Evolutionary conservation across 2,329 filamentous ascomycete species (phyloP).

Genomic region (Microthyrium microscopicum): DNA sequence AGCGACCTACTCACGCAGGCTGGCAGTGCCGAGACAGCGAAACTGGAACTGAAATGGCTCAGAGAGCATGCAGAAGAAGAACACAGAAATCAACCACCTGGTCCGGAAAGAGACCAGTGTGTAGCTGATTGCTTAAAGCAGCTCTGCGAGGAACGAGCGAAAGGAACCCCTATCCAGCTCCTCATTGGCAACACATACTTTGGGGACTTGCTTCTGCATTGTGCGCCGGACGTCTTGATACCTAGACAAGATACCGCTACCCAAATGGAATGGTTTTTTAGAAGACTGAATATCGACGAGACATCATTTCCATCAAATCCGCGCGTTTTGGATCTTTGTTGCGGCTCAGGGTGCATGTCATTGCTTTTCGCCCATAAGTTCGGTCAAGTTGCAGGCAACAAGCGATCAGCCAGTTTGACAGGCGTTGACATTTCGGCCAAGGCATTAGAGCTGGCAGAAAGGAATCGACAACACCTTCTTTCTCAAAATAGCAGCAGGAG

Average conservation of each 20-base stretch:
- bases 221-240: slow-evolving; percentile 64
- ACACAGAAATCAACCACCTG: slow-evolving; percentile 5
- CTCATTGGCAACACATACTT: slow-evolving; percentile 80
- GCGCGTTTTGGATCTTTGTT: slow-evolving; percentile 69
- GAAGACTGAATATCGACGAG: slow-evolving; percentile 17
- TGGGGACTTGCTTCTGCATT: slow-evolving; percentile 63
- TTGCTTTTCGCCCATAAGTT: slow-evolving; percentile 55
- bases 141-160: slow-evolving; percentile 24
- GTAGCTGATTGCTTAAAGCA: slow-evolving; percentile 13
- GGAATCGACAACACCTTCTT: slow-evolving; percentile 38
- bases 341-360: slow-evolving; percentile 79
- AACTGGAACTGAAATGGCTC: slow-evolving; percentile 60
- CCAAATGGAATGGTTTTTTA: background rate
- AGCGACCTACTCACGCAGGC: no score
- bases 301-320: slow-evolving; percentile 26
- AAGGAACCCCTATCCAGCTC: slow-evolving; percentile 76
- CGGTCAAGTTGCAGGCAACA: slow-evolving; percentile 11
- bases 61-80: slow-evolving; percentile 33
- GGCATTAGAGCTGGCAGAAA: slow-evolving; percentile 48
- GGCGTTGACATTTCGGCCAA: slow-evolving; percentile 57
- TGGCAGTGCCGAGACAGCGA: no score
- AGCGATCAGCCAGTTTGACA: slow-evolving; percentile 31
- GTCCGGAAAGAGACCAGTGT: no score
- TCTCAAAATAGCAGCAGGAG: slow-evolving; percentile 8
- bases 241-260: slow-evolving; percentile 41